Base-by-base conservation (phyloP, 2,329 filamentous ascomycete species). In the Talaromyces rugulosus region DNA sequence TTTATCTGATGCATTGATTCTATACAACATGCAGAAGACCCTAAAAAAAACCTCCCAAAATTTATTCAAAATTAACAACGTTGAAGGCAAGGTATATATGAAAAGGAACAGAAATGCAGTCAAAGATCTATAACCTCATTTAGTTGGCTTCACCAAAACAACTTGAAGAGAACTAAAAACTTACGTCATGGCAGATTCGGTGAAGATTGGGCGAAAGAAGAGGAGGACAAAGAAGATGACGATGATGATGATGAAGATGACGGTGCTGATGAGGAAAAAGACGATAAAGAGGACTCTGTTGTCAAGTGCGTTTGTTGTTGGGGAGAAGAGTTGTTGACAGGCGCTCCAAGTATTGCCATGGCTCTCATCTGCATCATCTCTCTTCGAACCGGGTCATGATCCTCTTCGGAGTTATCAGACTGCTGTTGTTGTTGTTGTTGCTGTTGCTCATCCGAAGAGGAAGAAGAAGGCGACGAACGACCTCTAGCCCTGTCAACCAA, bases 341-440 rank as follows among this genome's bases (percentile, higher is more conserved):
- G 61, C 14, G n/a, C 54, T 12, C 63, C 63, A 34, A 64, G 51
- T 58, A 63, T 16, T 14, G 56, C 51, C 61, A 63, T 60, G 2
- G 58, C 63, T 12, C 63, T 57, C 23, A 50, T 59, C 36, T 62
- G 63, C 51, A 64, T 64, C 51, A 60, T 60, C 11, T 64, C 56
- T 50, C 58, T 52, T 36, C 63, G 58, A 18, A n/a, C 61, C 5
- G 47, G 54, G 27, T 44, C 40, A 14, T 51, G 53, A 4, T 42
- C 44, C 4, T 60, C 60, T 47, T 16, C 27, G 2, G 56, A 14
- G 23, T 57, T 52, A 5, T n/a, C 31, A 4, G 47, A 36, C n/a
- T 33, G 16, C 27, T 54, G 47, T 28, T 36, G 33, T 36, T 36
- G 33, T 3, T 36, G 18, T 5, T 47, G 33, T 36, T 36, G 33